These are phyloP conservation scores for Lophiostoma macrostomum DNA, from an alignment of 495 filamentous ascomycete species.

Conservation along the genomic window DNA sequence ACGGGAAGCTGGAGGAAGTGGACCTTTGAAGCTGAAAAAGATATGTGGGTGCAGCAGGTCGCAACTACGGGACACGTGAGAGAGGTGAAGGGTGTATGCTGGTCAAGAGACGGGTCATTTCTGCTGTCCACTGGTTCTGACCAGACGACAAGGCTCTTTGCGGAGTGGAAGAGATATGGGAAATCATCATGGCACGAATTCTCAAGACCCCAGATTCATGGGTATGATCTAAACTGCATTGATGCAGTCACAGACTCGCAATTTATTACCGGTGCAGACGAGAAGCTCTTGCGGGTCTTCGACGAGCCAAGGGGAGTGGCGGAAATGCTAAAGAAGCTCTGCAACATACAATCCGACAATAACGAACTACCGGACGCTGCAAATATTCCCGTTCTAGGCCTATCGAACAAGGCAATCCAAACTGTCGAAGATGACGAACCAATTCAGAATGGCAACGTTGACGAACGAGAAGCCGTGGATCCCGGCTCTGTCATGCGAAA, in stretches of 20 bases:
- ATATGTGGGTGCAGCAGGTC: conserved; percentile 70
- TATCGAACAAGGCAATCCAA: conserved; percentile 91
- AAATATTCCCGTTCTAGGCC: conserved; percentile 87
- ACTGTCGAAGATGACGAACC: conserved; percentile 53
- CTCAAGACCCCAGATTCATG: conserved; percentile 93
- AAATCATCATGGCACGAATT: conserved; percentile 85
- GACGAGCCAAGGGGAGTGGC: conserved; percentile 84
- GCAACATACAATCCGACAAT: conserved; percentile 50
- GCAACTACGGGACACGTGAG: conserved; percentile 83
- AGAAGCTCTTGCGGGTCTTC: conserved; percentile 95
- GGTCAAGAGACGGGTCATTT: conserved; percentile 80
- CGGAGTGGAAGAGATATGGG: conserved; percentile 66
- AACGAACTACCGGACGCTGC: conserved; percentile 75
- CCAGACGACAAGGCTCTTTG: conserved; percentile 90
- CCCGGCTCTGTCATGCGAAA: conserved; percentile 42
- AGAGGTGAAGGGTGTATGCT: conserved; percentile 73
- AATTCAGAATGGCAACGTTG: conserved; percentile 23
- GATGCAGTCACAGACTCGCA: conserved; percentile 63
- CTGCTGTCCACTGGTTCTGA: conserved; percentile 85
- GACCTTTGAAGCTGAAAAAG: conserved; percentile 53
- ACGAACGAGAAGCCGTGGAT: conserved; percentile 32
- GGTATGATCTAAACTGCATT: conserved; percentile 96
- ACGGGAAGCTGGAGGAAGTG: conserved; percentile 93
- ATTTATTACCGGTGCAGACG: conserved; percentile 95
- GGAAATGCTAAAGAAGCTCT: conserved; percentile 63